Conservation (phyloP, 345 rosid genomes). For the Eucalyptus decipiens region DNA sequence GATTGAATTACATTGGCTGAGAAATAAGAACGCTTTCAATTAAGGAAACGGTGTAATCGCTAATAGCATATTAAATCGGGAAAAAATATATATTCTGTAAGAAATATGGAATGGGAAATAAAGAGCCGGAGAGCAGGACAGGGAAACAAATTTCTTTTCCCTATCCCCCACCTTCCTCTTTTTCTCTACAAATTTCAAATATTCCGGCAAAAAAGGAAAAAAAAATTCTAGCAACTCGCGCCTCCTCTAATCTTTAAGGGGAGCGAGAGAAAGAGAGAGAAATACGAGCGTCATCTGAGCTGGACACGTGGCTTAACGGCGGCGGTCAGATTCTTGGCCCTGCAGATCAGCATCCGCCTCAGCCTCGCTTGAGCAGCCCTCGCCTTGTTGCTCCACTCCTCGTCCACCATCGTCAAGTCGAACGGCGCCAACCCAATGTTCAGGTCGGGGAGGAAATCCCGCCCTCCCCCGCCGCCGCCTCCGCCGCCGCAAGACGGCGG, state of each 20-base stretch:
- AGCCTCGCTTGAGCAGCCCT: not conserved
- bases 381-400: not conserved
- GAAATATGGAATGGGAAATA: not conserved
- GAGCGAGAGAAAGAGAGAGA: not conserved
- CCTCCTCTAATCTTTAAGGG: not conserved
- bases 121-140: not conserved
- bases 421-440: not conserved
- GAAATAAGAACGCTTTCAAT: not conserved
- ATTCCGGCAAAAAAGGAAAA: not conserved
- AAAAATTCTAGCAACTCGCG: not conserved
- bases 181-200: not conserved
- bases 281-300: not conserved
- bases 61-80: not conserved
- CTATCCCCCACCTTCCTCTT: not conserved
- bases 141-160: not conserved
- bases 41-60: not conserved
- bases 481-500: not conserved
- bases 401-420: not conserved
- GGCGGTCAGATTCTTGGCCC: not conserved
- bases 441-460: not conserved
- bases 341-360: not conserved
- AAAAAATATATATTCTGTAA: not conserved
- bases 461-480: not conserved
- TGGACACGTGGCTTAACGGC: not conserved
- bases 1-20: not conserved